Evolutionary conservation across 2,329 filamentous ascomycete genomes (phyloP), one percentile per base, ranked within the genome.

Genomic region (Cercospora zeae-maydis): DNA sequence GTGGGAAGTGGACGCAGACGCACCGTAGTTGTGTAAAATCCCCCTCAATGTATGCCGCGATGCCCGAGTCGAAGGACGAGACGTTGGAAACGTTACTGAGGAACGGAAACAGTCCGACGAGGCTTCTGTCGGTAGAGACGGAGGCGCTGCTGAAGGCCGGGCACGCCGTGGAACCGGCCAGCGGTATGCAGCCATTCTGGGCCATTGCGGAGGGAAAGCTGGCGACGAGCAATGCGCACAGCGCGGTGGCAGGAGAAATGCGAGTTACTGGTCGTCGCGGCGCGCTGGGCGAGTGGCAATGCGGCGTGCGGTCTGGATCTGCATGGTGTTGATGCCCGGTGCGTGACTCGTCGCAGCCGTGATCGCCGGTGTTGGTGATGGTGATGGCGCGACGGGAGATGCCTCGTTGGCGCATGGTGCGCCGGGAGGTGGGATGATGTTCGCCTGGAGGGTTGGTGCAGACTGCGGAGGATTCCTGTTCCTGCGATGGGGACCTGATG

Each of bases 21-120:
- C 83, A 97, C 92, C 96, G 91, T 73, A 83, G 78, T 73, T 88
- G 85, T 57, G 93, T 85, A 79, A 93, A 98, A 66, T 82, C 83
- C 37, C 87, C 88, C 60, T 84, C 80, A 58, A 97, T 84, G 77
- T 96, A 97, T 61, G 84, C 80, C 57, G 79, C 81, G 72, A 99
- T 79, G 72, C 89, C 84, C 45, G 82, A 75, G 76, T 99, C 95
- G 75, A 99, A 99, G 8, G 88, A 86, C 59, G 83, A 78, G 14
- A 84, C 83, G 74, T 89, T 88, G 49, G 89, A 89, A 70, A 98
- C 95, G 75, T 84, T 91, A 67, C 86, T 81, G 68, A 99, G 84
- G 76, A 98, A 99, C 52, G 92, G 88, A 78, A 89, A 93, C 63
- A 85, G 78, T 30, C 82, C 82, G 53, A 84, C 80, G 64, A 91